Evolutionary conservation across 1,139 yeast genomes (phyloP).

Genomic region (Dujonia santamariae): DNA sequence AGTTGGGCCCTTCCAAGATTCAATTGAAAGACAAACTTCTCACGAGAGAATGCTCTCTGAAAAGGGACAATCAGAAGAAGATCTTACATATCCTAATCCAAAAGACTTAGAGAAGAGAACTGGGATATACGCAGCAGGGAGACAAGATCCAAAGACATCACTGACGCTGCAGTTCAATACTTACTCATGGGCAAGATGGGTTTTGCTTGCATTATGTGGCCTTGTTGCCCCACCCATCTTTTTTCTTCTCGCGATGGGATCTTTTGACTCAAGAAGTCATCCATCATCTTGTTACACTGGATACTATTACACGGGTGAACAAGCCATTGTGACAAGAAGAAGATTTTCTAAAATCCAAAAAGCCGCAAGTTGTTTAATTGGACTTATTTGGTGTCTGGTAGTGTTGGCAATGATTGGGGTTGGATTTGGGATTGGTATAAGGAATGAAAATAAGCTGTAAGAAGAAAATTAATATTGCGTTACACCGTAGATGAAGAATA

Average conservation of each 20-base stretch:
- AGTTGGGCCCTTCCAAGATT: constrained; percentile 9
- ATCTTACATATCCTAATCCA: neutral
- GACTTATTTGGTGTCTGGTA: constrained; percentile 31
- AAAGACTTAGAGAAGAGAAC: neutral
- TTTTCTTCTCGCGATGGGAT: constrained; percentile 29
- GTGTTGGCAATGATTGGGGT: constrained; percentile 42
- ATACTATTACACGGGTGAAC: constrained; percentile 12
- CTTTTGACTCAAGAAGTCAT: constrained; percentile 25
- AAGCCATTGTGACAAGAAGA: constrained; percentile 15
- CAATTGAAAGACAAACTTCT: constrained; percentile 10
- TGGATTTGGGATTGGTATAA: constrained; percentile 30
- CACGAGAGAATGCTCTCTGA: constrained; percentile 13
- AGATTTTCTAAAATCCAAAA: constrained; percentile 33
- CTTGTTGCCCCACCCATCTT: constrained; percentile 34
- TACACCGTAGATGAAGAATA: neutral
- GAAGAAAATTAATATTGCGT: no score
- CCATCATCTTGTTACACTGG: constrained; percentile 20
- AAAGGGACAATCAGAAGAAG: neutral
- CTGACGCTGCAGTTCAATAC: constrained; percentile 2
- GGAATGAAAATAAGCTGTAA: neutral
- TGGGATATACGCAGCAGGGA: constrained; percentile 2
- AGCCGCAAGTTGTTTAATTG: constrained; percentile 26
- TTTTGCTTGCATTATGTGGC: constrained; percentile 25
- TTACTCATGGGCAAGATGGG: constrained; percentile 19
- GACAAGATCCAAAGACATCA: neutral